A percentile compares a stretch with the other conserved stretches of the same genome.
Evolutionary conservation across 2,329 filamentous ascomycete species (phyloP).

Genomic region (Phialophora tarda): DNA sequence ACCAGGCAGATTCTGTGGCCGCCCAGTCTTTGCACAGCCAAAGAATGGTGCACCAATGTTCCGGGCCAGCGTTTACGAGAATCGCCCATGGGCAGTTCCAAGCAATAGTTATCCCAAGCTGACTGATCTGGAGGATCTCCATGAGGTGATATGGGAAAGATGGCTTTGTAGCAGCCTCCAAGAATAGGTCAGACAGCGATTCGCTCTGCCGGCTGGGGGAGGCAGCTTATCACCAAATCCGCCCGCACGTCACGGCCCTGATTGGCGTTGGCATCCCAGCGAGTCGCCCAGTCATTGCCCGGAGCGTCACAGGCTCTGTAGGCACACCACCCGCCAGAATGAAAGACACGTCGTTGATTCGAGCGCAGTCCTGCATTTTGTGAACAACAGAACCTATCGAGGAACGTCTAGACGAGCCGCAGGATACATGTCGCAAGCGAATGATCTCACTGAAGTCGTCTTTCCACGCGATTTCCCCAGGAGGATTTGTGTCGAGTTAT

Average conservation of each 20-base stretch:
- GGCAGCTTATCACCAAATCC: conserved; percentile 33
- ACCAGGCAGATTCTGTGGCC: conserved; percentile 5
- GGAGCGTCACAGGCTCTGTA: conserved; percentile 23
- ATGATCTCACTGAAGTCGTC: conserved; percentile 25
- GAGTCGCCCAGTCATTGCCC: conserved; percentile 34
- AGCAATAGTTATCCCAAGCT: conserved; percentile 10
- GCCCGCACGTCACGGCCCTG: conserved; percentile 31
- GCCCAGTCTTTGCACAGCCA: background rate
- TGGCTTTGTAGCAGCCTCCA: conserved; percentile 24
- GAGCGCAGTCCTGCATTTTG: conserved; percentile 20
- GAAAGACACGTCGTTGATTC: conserved; percentile 25
- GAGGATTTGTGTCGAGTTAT: conserved; percentile 18
- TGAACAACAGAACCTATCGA: conserved; percentile 26
- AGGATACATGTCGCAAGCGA: conserved; percentile 29
- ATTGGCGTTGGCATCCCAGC: conserved; percentile 36
- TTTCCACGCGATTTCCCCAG: conserved; percentile 10
- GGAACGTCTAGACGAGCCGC: conserved; percentile 13
- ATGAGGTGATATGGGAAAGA: conserved; percentile 18
- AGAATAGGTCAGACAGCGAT: conserved; percentile 35
- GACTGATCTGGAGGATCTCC: conserved; percentile 7
- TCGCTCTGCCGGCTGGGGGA: conserved; percentile 25
- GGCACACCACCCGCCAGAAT: conserved; percentile 17
- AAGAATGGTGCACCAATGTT: background rate
- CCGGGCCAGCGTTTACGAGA: conserved; percentile 16
- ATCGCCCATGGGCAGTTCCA: conserved; percentile 3